phyloP scores from a whole-genome alignment of 768 basidiomycete genomes.

The Mycena galericulata region DNA sequence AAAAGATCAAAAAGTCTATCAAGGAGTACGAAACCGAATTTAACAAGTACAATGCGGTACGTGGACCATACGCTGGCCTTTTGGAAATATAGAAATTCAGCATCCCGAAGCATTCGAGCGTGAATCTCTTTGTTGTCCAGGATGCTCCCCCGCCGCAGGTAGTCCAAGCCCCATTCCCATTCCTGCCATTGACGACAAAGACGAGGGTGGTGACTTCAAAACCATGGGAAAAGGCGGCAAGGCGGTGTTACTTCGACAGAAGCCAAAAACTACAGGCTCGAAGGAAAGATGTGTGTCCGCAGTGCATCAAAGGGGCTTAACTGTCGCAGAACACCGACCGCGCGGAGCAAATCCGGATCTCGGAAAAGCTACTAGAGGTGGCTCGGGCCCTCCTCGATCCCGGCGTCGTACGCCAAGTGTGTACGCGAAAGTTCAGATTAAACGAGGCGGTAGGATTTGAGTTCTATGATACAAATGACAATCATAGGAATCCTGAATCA shows the following conservation, averaged over 20 bases:
- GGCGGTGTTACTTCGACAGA: slow-evolving; percentile 83
- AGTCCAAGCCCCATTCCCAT: slow-evolving; percentile 51
- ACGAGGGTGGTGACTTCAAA: slow-evolving; percentile 78
- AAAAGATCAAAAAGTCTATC: slow-evolving; percentile 91
- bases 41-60: slow-evolving; percentile 82
- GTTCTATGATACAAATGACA: slow-evolving; percentile 23
- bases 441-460: neutral
- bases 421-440: neutral
- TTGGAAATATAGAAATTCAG: slow-evolving; percentile 54
- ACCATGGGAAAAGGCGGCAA: slow-evolving; percentile 94
- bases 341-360: slow-evolving; percentile 90
- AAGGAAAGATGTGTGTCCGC: slow-evolving; percentile 92
- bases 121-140: slow-evolving; percentile 69
- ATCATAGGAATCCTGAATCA: slow-evolving; percentile 14
- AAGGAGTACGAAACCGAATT: slow-evolving; percentile 91
- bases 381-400: too few relatives aligned
- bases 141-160: slow-evolving; percentile 51
- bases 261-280: slow-evolving; percentile 92
- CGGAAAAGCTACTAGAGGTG: slow-evolving; percentile 88
- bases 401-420: neutral
- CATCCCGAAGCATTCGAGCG: slow-evolving; percentile 91
- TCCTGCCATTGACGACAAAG: slow-evolving; percentile 49
- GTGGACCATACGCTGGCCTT: slow-evolving; percentile 34
- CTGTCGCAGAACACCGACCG: slow-evolving; percentile 92
- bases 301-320: neutral